Evolutionary conservation across 1,284 basidiomycete genomes (phyloP).

Genomic region (Pyrrhoderma noxium): DNA sequence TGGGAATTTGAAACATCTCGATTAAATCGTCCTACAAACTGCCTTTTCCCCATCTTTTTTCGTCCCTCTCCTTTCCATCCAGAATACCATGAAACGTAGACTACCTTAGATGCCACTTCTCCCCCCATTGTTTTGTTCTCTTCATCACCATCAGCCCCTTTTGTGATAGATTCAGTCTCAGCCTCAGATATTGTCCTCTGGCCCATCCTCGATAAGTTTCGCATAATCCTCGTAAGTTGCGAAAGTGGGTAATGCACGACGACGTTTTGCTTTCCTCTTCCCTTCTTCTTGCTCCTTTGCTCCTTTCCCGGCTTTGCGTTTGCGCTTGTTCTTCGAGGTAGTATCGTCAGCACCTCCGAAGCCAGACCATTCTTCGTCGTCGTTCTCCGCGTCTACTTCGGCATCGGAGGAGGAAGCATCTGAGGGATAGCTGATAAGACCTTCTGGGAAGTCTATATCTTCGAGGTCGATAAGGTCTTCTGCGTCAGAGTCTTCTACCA

Average conservation of each 20-base stretch:
- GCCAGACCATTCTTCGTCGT: conserved; percentile 43
- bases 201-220: conserved; percentile 81
- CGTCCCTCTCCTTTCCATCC: too few relatives aligned
- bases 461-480: conserved; percentile 59
- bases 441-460: conserved; percentile 40
- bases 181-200: conserved; percentile 43
- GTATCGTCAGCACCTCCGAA: conserved; percentile 28
- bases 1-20: too few relatives aligned
- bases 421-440: conserved; percentile 53
- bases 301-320: conserved; percentile 33
- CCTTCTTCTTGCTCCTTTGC: conserved; percentile 39
- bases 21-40: too few relatives aligned
- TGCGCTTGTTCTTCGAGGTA: conserved; percentile 27
- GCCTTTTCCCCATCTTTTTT: too few relatives aligned
- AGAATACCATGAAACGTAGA: too few relatives aligned
- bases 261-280: conserved; percentile 64
- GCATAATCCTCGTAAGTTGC: conserved; percentile 95
- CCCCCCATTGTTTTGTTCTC: too few relatives aligned
- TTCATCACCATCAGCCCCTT: too few relatives aligned
- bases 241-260: conserved; percentile 75
- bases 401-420: conserved; percentile 28
- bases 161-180: too few relatives aligned
- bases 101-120: too few relatives aligned
- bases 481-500: conserved; percentile 62
- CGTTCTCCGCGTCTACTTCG: conserved; percentile 34